Base-by-base conservation (phyloP, 163 green algal species). In the Scenedesmus sp. region DNA sequence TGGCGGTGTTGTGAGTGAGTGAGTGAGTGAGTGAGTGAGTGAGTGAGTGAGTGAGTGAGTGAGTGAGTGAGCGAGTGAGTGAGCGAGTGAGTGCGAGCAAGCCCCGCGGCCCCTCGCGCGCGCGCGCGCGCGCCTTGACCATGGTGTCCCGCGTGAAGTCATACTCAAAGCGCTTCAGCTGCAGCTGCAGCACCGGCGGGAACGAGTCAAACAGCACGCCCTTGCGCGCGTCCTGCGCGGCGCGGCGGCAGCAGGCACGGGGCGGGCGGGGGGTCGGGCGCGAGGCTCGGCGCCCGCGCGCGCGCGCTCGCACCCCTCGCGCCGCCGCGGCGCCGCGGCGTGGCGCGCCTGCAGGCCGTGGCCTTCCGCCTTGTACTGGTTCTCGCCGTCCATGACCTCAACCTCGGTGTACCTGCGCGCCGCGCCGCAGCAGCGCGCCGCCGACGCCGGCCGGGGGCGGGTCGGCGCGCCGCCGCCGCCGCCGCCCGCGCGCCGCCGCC, bases 131-230 rank as follows among this genome's bases (percentile, higher is more conserved):
- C 71, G 96, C 94, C 90, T 99, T 98, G 77, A 98, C 84, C 87
- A 96, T 96, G 47, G 88, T 88, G 83, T 98, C 92, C 5, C 92
- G 85, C 70, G 92, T 74, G 57, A 92, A 97, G 80, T 99, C 96
- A 78, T 98, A 99, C 78, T 98, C 93, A 83, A 99, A 99, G 36
- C 96, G 93, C 84, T 97, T 98, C 28, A 99, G 92, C 78, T 99
- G 96, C 66, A 99, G 89, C 86, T 97, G 91, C 54, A 99, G 90
- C 58, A 99, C 96, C 4, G 96, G 96, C 6, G 96, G 96, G 36
- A 99, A 93, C 63, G 78, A 71, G 24, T 97, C 87, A 81, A 99
- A 99, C 56, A 96, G 79, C 29, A 97, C 90, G 53, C 95, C 95
- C 82, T 97, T 98, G 50, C 86, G 80, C 4, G 96, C 96, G 75